Evolutionary conservation across 1,139 yeast species (phyloP), one percentile per base, ranked within the genome.

Genomic region (Taiozyma sp.): DNA sequence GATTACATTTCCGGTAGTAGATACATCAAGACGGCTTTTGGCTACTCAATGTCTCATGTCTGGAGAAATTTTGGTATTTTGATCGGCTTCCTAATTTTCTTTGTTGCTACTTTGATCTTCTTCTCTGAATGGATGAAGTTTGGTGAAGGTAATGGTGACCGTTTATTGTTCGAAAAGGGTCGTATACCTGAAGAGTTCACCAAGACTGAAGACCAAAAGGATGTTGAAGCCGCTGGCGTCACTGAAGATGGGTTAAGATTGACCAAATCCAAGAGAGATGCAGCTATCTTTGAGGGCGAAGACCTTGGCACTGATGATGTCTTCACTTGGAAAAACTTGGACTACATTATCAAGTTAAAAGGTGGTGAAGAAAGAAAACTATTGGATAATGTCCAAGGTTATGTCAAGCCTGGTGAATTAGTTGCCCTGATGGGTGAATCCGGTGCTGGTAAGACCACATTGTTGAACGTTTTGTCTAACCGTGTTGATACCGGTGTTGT

Each of bases 401-500:
- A 88, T 87, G 93, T 87, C 46, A 83, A 83, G 63, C 91, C 91
- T 13, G 85, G 86, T 56, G 80, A 85, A 19, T 70, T 85, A 58
- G 85, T 90, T 43, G 93, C 93, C 8, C 71, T 85, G 42, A 85
- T 87, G 95, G 95, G 95, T 56, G 86, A 91, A 24, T 85, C 95
- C 19, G 95, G 95, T 69, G 95, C 95, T 49, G 95, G 95, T 73
- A 86, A 86, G 65, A 87, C 95, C n/a, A 86, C 95, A 1, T 65
- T 82, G 47, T 73, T 87, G 54, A 89, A 86, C 69, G 86, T 87
- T 54, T 73, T 86, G 57, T 88, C 93, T 28, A 84, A 83, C 59
- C 81, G 95, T 68, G 85, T 85, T 40, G 85, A 90, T 24, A 78
- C 80, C 74, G 95, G 95, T 69, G 84, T 83, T 45, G 84, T 87